Evolutionary conservation across 805 yeast genomes (phyloP), one percentile per base, ranked within the genome.

Genomic region (Candida bentonensis): DNA sequence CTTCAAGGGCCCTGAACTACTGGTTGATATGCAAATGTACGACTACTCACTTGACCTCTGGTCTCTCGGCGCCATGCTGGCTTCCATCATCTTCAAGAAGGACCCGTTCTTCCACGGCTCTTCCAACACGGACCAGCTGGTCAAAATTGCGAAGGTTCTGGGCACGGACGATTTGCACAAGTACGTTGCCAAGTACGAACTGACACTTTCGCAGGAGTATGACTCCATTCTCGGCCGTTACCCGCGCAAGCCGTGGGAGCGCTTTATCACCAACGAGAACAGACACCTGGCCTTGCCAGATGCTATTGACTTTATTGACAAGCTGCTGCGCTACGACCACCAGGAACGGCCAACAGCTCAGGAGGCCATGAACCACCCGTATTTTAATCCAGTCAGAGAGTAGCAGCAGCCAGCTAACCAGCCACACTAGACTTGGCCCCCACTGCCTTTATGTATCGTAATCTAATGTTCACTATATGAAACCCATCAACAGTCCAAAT

Each of bases 31-130:
- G 54, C 80, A 84, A 53, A 79, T 76, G 58, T 87, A 87, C 63
- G 95, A 87, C 63, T 87, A 87, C 61, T 81, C 92, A 11, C 68
- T 87, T 46, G 96, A 87, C 61, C 61, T 87, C 54, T 87, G 96
- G 96, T 80, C 94, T 11, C 79, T 75, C 49, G 96, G 95, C 15
- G 88, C 95, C 47, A 85, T 84, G 85, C 66, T 87, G 42, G 95
- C 95, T 7, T 79, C 92, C 11, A 83, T 87, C 61, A 78, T 85
- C 26, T 85, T 86, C 67, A 82, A 81, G 57, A 82, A 79, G 57
- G 96, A 87, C 56, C 96, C 96, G 11, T 83, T 87, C 51, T 87
- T 87, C 73, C 89, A 84, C 60, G 96, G 95, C 20, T 79, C 83
- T 49, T 82, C 94, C 20, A 87, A 87, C 61, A 83, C 87, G 34